A percentile compares a stretch with the other conserved stretches of the same genome.
These are phyloP conservation scores for Pseudogymnoascus sp. DNA, from an alignment of 2,329 filamentous ascomycete species.

Conservation along the genomic window DNA sequence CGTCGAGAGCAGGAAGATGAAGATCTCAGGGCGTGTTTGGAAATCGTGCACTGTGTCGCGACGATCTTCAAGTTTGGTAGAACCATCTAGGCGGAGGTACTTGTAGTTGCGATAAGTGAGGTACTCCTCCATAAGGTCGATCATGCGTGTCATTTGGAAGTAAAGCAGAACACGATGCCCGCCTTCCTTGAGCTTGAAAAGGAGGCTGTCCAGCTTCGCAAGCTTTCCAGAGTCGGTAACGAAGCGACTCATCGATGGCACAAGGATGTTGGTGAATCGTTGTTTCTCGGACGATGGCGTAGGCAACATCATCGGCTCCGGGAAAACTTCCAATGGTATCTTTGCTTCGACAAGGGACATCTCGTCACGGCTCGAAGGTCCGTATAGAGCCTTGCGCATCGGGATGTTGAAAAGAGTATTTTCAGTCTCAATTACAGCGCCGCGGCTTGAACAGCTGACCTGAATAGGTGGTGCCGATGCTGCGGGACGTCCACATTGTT, in stretches of 20 bases:
- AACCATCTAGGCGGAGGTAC: conserved; percentile 92
- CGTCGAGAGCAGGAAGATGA: conserved; percentile 92
- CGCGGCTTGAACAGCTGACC: conserved; percentile 64
- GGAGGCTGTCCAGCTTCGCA: conserved; percentile 77
- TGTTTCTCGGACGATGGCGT: conserved; percentile 72
- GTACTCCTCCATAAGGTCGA: conserved; percentile 98
- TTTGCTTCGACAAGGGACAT: conserved; percentile 66
- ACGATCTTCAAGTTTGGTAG: conserved; percentile 92
- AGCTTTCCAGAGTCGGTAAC: conserved; percentile 97
- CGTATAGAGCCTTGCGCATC: conserved; percentile 69
- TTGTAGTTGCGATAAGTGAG: conserved; percentile 98
- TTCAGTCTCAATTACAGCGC: conserved; percentile 57
- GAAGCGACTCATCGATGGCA: conserved; percentile 94
- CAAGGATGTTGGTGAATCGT: conserved; percentile 81
- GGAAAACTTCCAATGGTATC: conserved; percentile 57
- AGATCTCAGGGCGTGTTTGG: conserved; percentile 89
- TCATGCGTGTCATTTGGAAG: conserved; percentile 99
- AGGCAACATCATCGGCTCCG: conserved; percentile 61
- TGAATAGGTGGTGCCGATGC: conserved; percentile 82
- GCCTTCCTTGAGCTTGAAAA: conserved; percentile 83
- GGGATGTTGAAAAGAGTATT: conserved; percentile 69
- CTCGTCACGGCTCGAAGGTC: conserved; percentile 57
- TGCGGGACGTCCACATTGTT: conserved; percentile 70
- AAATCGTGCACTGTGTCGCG: conserved; percentile 95
- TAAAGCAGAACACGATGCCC: conserved; percentile 92